Percentiles rank a stretch among this genome's conserved stretches.
Conservation (phyloP, 1,284 basidiomycete genomes). For the Sanghuangporus sanghuang region DNA sequence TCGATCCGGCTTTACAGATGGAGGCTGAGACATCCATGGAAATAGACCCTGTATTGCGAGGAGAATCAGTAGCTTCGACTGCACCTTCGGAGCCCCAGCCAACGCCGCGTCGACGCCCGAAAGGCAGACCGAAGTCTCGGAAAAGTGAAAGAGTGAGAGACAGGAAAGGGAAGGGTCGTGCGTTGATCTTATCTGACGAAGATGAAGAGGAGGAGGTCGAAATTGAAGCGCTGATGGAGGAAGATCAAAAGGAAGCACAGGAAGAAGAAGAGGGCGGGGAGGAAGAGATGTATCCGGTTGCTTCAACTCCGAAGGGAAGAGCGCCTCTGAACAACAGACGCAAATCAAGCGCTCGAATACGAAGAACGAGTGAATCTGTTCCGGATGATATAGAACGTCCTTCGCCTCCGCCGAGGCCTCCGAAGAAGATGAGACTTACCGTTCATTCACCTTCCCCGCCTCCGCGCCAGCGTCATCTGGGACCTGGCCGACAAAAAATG, state of each 20-base stretch:
- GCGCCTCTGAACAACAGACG: not conserved
- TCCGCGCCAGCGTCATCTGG: constrained; percentile 26
- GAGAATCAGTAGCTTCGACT: constrained; percentile 47
- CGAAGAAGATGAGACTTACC: constrained; percentile 15
- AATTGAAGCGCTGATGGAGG: constrained; percentile 28
- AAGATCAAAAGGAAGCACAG: constrained; percentile 18
- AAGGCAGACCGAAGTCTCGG: constrained; percentile 27
- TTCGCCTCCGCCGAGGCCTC: constrained; percentile 12
- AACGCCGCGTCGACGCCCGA: constrained; percentile 3
- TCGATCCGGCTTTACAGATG: constrained; percentile 12
- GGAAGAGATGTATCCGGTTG: constrained; percentile 6
- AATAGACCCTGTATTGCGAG: constrained; percentile 24
- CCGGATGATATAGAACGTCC: constrained; percentile 11
- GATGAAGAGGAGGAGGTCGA: constrained; percentile 21
- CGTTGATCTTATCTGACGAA: constrained; percentile 1
- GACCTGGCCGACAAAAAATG: constrained; percentile 27
- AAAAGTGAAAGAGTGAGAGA: constrained; percentile 23
- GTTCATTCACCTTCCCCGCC: constrained; percentile 27
- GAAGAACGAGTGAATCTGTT: constrained; percentile 11
- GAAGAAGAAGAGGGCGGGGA: constrained; percentile 27
- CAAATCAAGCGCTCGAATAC: constrained; percentile 2
- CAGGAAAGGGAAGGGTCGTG: constrained; percentile 25
- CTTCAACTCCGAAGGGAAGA: constrained; percentile 3
- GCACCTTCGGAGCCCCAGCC: constrained; percentile 22
- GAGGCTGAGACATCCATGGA: constrained; percentile 8